A percentile compares a stretch with the other conserved stretches of the same genome.
Evolutionary conservation across 2,329 filamentous ascomycete species (phyloP).

Genomic region (Pseudogymnoascus sp.): DNA sequence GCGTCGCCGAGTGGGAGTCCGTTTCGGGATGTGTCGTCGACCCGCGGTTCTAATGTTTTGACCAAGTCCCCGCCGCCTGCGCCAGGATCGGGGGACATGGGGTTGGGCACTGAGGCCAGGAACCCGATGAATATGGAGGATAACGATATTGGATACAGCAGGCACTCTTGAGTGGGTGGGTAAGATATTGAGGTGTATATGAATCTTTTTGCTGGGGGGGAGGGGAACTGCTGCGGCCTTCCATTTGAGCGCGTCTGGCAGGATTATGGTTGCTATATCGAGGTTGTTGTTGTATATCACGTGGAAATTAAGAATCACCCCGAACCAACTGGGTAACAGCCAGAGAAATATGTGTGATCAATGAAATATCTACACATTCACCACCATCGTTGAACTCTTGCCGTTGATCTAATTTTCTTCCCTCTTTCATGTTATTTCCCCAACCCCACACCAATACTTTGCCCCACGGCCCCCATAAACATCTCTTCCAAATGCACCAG

Average conservation of each 20-base stretch:
- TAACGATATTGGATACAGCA: slow-evolving; percentile 7
- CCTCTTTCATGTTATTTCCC: too few relatives aligned
- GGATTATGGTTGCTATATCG: background rate
- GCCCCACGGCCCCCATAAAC: background rate
- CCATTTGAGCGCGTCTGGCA: background rate
- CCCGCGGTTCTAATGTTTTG: background rate
- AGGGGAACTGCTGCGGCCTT: background rate
- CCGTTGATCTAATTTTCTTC: background rate
- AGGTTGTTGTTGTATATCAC: background rate
- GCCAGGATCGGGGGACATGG: background rate
- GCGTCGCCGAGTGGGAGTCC: background rate
- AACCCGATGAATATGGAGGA: slow-evolving; percentile 3
- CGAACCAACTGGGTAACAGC: background rate
- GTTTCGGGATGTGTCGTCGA: background rate
- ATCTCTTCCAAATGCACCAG: background rate
- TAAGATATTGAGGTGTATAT: background rate
- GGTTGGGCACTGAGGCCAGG: background rate
- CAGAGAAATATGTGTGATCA: background rate
- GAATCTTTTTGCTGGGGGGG: background rate
- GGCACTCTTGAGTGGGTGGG: background rate
- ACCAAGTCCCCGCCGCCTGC: background rate
- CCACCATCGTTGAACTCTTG: background rate
- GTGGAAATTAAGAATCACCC: background rate
- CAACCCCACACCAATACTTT: background rate
- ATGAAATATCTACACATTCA: background rate